Conservation (phyloP, 176 grass and related monocot genomes). For the Lolium perenne region DNA sequence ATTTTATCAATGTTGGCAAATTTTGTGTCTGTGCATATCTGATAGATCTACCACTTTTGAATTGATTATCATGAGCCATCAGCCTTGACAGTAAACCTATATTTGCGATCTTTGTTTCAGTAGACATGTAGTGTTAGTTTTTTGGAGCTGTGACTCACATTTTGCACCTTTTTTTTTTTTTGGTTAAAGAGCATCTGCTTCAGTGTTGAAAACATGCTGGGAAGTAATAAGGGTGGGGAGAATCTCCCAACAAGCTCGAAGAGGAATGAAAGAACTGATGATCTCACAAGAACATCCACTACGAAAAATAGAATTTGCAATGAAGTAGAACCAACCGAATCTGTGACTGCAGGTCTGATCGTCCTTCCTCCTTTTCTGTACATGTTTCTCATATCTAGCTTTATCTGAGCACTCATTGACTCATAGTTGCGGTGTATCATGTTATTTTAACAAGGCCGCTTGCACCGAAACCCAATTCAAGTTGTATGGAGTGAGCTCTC, state of each 20-base stretch:
- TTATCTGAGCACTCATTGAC: background rate
- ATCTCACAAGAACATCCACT: background rate
- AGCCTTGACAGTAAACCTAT: background rate
- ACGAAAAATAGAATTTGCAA: background rate
- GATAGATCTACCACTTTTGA: background rate
- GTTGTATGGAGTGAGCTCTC: background rate
- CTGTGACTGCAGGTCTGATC: background rate
- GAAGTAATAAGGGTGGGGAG: background rate
- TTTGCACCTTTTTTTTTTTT: background rate
- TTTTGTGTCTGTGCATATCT: background rate
- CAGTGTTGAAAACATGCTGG: background rate
- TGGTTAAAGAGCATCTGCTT: background rate
- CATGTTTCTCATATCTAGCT: background rate
- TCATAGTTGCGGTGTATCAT: background rate
- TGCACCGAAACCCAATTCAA: background rate
- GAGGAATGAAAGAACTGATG: conserved; percentile 6
- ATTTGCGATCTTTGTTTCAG: background rate
- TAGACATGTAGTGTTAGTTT: background rate
- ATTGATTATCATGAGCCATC: background rate
- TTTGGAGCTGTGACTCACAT: background rate
- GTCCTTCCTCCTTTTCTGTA: background rate
- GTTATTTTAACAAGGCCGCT: background rate
- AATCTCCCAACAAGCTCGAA: background rate
- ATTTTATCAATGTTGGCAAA: background rate
- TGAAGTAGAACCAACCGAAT: background rate